Conservation (phyloP, 140 eudicot genomes). For the Eryngium alpinum region DNA sequence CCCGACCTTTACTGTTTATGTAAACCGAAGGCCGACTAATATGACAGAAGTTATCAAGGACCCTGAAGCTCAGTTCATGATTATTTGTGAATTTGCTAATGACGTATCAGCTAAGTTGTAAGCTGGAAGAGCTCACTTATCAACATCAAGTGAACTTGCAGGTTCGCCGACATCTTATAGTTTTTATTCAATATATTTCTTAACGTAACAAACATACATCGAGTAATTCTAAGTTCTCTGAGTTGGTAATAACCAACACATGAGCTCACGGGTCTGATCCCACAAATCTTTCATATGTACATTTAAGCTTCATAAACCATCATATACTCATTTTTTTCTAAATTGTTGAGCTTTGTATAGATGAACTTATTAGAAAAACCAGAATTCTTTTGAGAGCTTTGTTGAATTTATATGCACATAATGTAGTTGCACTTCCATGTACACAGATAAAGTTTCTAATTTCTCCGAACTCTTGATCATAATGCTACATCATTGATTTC, state of each 20-base stretch:
- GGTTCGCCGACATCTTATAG: constrained; percentile 25
- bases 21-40: constrained; percentile 89
- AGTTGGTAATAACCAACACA: constrained; percentile 42
- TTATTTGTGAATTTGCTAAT: constrained; percentile 57
- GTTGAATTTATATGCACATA: too few relatives aligned
- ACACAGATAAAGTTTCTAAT: too few relatives aligned
- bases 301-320: not conserved
- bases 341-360: not conserved
- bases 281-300: not conserved
- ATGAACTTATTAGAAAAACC: too few relatives aligned
- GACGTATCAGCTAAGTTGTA: constrained; percentile 74
- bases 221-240: not conserved
- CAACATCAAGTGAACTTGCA: constrained; percentile 66
- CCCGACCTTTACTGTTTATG: constrained; percentile 87
- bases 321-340: not conserved
- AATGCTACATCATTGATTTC: too few relatives aligned
- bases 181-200: not conserved
- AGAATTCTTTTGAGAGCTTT: too few relatives aligned
- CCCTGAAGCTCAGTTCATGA: constrained; percentile 76
- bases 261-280: constrained; percentile 52
- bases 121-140: constrained; percentile 67
- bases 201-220: not conserved
- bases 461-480: too few relatives aligned
- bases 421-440: too few relatives aligned
- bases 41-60: constrained; percentile 94